Evolutionary conservation across 164 flowering plant species (phyloP), one percentile per base, ranked within the genome.

Genomic region (Tetracentron sinense): DNA sequence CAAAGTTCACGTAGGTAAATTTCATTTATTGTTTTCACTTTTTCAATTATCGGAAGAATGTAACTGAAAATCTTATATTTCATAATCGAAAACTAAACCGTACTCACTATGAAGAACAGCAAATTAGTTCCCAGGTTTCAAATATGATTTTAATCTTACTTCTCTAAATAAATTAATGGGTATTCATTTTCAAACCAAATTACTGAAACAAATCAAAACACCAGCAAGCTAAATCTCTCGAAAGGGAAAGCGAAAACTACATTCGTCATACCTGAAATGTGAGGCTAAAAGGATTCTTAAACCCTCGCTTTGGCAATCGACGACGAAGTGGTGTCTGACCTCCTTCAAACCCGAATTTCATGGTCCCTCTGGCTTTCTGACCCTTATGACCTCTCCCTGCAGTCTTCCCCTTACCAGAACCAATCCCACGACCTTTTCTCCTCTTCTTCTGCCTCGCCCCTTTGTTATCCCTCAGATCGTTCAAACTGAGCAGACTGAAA

Each of bases 301-400:
- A 94, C 19, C 97, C 97, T 5, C 96, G 77, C 65, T 94, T 94
- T 2, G 98, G 98, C 68, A 91, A 38, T 0, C 95, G 77, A 0
- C 96, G 78, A 0, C 97, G 84, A 6, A 94, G 71, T 0, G 98
- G 98, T 4, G 98, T 94, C 78, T 94, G 98, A 0, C 98, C 97
- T n/a, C 98, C 98, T 78, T 94, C 98, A 52, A 94, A 94, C 0
- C 98, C 98, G 25, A 86, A 75, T 80, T 87, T 91, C 50, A 55
- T 25, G 16, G 85, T 81, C 2, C 96, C 93, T 69, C 98, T 82
- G 1, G 97, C 97, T 61, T 79, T 87, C 81, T 93, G 97, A 5
- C 97, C 98, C 79, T 88, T 90, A 63, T 90, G 97, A 19, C 98
- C 98, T 26, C 96, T 71, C 8, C 97, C 98, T 0, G 96, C 98